Evolutionary conservation across 176 grass and related monocot genomes (phyloP).

Genomic region (Oryza meridionalis): DNA sequence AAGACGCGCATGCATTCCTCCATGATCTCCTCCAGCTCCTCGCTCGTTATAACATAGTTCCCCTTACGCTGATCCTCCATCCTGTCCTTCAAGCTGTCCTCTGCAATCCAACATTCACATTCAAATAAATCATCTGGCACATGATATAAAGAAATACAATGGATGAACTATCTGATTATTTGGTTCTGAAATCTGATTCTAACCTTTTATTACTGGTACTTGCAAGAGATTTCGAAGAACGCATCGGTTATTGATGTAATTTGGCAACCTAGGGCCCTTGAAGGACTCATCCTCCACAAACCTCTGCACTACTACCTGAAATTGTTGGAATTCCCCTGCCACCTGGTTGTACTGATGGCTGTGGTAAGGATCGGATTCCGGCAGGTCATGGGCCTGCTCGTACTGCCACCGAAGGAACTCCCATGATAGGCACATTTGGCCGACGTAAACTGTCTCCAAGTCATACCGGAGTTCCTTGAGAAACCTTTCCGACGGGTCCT

Average conservation of each 20-base stretch:
- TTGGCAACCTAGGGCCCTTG: slow-evolving; percentile 81
- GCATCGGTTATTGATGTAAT: slow-evolving; percentile 84
- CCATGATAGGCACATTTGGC: slow-evolving; percentile 93
- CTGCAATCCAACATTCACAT: slow-evolving; percentile 49
- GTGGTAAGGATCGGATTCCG: slow-evolving; percentile 74
- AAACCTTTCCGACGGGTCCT: slow-evolving; percentile 68
- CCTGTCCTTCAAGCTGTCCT: slow-evolving; percentile 83
- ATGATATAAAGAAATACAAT: not conserved
- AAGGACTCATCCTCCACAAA: slow-evolving; percentile 89
- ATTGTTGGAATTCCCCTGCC: slow-evolving; percentile 95
- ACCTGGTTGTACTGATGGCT: slow-evolving; percentile 82
- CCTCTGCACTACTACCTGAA: slow-evolving; percentile 84
- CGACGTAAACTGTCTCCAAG: slow-evolving; percentile 91
- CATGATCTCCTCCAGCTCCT: slow-evolving; percentile 81
- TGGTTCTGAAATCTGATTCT: not conserved
- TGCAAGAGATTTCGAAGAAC: slow-evolving; percentile 76
- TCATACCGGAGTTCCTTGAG: slow-evolving; percentile 81
- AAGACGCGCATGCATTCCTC: slow-evolving; percentile 78
- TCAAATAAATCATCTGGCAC: not conserved
- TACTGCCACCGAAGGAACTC: slow-evolving; percentile 98
- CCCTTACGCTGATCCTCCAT: slow-evolving; percentile 81
- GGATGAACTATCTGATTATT: not conserved
- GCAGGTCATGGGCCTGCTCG: slow-evolving; percentile 72
- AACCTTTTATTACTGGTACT: slow-evolving; percentile 92
- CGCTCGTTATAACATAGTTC: slow-evolving; percentile 63